Conservation (phyloP, 768 basidiomycete species). For the Tylopilus balloui region DNA sequence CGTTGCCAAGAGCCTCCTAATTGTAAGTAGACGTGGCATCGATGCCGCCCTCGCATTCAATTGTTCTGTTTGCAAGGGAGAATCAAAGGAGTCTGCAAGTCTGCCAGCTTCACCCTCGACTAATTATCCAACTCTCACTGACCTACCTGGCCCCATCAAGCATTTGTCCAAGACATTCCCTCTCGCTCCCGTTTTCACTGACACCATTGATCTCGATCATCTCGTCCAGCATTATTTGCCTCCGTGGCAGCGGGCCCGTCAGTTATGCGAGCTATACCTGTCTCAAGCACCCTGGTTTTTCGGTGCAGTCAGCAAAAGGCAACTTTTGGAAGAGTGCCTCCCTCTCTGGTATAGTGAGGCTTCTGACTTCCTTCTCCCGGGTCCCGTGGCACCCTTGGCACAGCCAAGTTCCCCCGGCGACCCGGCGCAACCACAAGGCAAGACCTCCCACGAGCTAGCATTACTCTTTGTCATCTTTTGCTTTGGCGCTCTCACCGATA, state of each 20-base stretch:
- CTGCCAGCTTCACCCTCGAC: background rate
- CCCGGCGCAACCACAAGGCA: conserved; percentile 13
- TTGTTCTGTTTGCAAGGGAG: conserved; percentile 19
- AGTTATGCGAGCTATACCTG: conserved; percentile 64
- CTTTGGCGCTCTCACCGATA: conserved; percentile 58
- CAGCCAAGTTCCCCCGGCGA: conserved; percentile 3
- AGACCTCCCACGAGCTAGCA: conserved; percentile 56
- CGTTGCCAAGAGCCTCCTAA: conserved; percentile 45
- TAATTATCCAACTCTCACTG: conserved; percentile 2
- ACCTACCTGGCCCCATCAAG: conserved; percentile 23
- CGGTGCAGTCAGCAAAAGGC: conserved; percentile 59
- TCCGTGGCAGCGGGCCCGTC: conserved; percentile 50
- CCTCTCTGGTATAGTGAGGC: conserved; percentile 63
- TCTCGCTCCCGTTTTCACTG: conserved; percentile 36
- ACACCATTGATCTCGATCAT: conserved; percentile 40
- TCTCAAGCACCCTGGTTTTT: conserved; percentile 82
- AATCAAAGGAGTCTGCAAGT: conserved; percentile 8
- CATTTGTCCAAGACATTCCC: conserved; percentile 45
- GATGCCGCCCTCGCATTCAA: background rate
- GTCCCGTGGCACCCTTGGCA: conserved; percentile 23
- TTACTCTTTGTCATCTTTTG: conserved; percentile 59
- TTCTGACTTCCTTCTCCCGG: conserved; percentile 22
- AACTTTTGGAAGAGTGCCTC: conserved; percentile 61
- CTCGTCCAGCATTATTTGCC: conserved; percentile 53
- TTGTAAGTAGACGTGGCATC: conserved; percentile 37